phyloP scores from a whole-genome alignment of 202 grass and related monocot genomes.

The Schoenoplectus triqueter region DNA sequence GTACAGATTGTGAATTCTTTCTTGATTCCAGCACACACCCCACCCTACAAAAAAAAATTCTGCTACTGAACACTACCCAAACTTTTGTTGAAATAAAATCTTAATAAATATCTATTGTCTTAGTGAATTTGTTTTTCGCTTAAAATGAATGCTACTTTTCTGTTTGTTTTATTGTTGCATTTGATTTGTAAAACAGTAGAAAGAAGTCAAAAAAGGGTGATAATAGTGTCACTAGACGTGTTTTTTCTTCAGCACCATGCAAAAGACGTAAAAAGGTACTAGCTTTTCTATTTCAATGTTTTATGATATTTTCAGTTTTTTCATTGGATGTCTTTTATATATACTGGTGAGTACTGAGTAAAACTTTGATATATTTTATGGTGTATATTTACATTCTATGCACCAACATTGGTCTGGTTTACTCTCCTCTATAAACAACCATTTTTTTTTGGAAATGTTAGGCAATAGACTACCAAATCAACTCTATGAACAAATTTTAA shows the following conservation, averaged over 20 bases:
- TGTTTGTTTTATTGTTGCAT: neutral
- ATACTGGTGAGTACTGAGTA: neutral
- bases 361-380: neutral
- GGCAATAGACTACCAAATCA: neutral
- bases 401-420: neutral
- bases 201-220: constrained; percentile 32
- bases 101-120: neutral
- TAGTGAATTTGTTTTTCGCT: neutral
- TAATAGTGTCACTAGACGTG: neutral
- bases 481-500: neutral
- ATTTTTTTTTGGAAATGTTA: neutral
- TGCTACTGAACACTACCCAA: constrained; percentile 19
- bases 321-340: neutral
- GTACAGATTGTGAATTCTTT: constrained; percentile 13
- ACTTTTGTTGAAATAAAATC: neutral
- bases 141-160: neutral
- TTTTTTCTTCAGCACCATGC: constrained; percentile 31
- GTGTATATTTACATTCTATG: neutral
- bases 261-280: constrained; percentile 31
- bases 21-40: neutral
- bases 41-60: neutral
- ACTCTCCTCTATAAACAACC: neutral
- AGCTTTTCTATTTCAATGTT: neutral
- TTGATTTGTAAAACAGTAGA: constrained; percentile 20
- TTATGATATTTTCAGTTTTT: constrained; percentile 5